A percentile compares a stretch with the other conserved stretches of the same genome.
These are phyloP conservation scores for Naegleria lovaniensis DNA, from an alignment of 208 protist genomes.

Conservation along the genomic window DNA sequence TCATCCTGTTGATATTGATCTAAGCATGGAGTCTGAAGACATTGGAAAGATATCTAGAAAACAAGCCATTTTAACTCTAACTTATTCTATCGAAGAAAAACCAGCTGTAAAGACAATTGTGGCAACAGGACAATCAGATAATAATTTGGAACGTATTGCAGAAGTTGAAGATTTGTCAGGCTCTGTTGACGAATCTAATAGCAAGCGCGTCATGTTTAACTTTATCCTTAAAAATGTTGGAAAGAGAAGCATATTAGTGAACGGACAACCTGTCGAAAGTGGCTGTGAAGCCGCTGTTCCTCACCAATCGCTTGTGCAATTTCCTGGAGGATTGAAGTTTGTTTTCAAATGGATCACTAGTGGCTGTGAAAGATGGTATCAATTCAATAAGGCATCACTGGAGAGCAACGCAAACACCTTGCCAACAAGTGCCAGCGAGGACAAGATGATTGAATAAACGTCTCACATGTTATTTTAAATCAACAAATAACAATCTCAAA, in stretches of 20 bases:
- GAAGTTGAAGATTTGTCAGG: not conserved
- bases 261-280: not conserved
- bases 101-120: not conserved
- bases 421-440: too few species aligned
- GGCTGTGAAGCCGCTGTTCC: not conserved
- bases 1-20: not conserved
- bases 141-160: not conserved
- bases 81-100: not conserved
- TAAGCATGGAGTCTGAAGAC: not conserved
- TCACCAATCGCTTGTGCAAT: not conserved
- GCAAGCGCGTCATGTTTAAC: not conserved
- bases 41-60: conserved; percentile 10
- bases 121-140: not conserved
- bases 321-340: conserved; percentile 23
- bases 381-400: not conserved
- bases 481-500: too few species aligned
- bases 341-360: not conserved
- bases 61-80: not conserved
- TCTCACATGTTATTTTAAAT: too few species aligned
- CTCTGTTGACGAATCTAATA: not conserved
- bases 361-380: not conserved
- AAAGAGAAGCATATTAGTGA: conserved; percentile 13
- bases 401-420: not conserved
- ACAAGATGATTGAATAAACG: too few species aligned
- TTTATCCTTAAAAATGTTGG: not conserved